Percentiles rank a stretch among this genome's conserved stretches.
Evolutionary conservation across 495 filamentous ascomycete genomes (phyloP).

Genomic region (Geoglossum glabrum): DNA sequence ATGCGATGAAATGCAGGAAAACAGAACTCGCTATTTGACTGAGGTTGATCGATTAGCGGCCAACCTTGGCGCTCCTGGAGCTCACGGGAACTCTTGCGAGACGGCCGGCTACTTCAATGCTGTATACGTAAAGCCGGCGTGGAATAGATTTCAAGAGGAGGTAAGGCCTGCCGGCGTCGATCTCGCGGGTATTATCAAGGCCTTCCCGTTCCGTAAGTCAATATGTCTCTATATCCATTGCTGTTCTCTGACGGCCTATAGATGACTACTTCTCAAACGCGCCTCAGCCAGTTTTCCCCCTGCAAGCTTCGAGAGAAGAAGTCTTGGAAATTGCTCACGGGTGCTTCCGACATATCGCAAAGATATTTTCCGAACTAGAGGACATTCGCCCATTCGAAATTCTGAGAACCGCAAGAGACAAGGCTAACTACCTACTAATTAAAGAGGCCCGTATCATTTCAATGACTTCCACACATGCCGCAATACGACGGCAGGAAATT

Average conservation of each 20-base stretch:
- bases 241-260: not conserved
- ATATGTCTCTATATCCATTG: not conserved
- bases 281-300: conserved; percentile 64
- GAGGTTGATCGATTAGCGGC: conserved; percentile 77
- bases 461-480: conserved; percentile 96
- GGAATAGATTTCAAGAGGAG: conserved; percentile 61
- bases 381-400: conserved; percentile 95
- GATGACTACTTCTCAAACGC: conserved; percentile 63
- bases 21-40: conserved; percentile 51
- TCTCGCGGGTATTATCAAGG: conserved; percentile 40
- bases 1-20: conserved; percentile 27
- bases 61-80: conserved; percentile 67
- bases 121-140: conserved; percentile 75
- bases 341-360: conserved; percentile 77
- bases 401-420: conserved; percentile 65
- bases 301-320: conserved; percentile 38
- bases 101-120: conserved; percentile 91
- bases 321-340: conserved; percentile 61
- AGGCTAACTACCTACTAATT: conserved; percentile 83
- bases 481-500: conserved; percentile 91
- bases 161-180: conserved; percentile 25
- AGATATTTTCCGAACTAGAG: conserved; percentile 81
- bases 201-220: conserved; percentile 60
- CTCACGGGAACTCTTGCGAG: conserved; percentile 87
- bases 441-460: conserved; percentile 93